Evolutionary conservation across 352 stramenopile genomes (phyloP).

Genomic region (Pythium biforme): DNA sequence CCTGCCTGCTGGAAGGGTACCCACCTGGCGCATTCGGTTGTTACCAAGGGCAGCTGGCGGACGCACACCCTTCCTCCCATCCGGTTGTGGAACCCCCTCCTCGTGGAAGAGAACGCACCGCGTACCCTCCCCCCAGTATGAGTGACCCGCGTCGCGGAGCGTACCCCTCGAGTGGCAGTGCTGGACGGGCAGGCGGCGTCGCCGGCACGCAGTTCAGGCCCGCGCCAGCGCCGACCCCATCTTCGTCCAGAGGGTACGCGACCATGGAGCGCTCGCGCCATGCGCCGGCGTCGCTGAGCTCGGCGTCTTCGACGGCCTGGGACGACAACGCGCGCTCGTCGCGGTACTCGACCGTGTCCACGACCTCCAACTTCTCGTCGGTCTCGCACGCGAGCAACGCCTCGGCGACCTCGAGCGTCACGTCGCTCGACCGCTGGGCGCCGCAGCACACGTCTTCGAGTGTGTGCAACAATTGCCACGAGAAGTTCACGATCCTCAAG

Average conservation of each 20-base stretch:
- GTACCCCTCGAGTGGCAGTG: slow-evolving; percentile 1
- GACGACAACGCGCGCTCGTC: slow-evolving; percentile 55
- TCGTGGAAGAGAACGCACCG: background rate
- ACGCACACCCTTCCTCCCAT: background rate
- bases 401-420: slow-evolving; percentile 21
- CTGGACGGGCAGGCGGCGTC: background rate
- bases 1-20: slow-evolving; percentile 1
- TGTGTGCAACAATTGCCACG: slow-evolving; percentile 70
- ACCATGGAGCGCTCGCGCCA: slow-evolving; percentile 29
- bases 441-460: slow-evolving; percentile 68
- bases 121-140: background rate
- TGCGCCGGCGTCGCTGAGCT: slow-evolving; percentile 22
- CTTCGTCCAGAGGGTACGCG: background rate
- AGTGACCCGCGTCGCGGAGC: slow-evolving; percentile 5
- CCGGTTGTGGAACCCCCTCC: background rate
- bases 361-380: slow-evolving; percentile 39
- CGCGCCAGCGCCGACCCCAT: background rate
- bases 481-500: slow-evolving; percentile 82
- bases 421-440: slow-evolving; percentile 57
- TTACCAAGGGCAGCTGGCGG: background rate
- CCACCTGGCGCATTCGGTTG: background rate
- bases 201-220: slow-evolving; percentile 1
- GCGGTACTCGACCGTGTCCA: slow-evolving; percentile 59
- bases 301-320: slow-evolving; percentile 23
- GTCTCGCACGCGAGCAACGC: slow-evolving; percentile 10